Base-by-base conservation (phyloP, 495 filamentous ascomycete species). In the Aspergillus kassunensis region DNA sequence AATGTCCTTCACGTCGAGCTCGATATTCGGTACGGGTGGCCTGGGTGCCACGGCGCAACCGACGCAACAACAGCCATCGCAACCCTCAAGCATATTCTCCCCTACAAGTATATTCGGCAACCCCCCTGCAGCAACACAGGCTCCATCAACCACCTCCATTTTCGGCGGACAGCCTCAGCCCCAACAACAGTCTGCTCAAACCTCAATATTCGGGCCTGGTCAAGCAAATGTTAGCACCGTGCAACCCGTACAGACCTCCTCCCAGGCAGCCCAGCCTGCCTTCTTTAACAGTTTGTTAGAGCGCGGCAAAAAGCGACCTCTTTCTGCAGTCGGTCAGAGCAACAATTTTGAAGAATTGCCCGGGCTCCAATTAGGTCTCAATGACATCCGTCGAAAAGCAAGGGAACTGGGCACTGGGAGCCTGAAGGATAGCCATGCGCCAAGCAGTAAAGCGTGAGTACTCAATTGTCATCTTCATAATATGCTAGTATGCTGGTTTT, bases 201-300 rank as follows among this genome's bases (percentile, higher is more conserved):
- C 63, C 42, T 67, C 69, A 15, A 39, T 60, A 21, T 51, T 73
- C 40, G 66, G 68, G 15, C 66, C 70, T 44, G 62, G 52, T 31
- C 65, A 65, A 41, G 49, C 54, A 31, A 64, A 62, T 44, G 16
- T 30, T 7, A 60, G 25, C 55, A 49, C 43, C 8, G 25, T 36
- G 25, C 61, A 66, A 30, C 40, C 57, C 12, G 49, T 56, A 20
- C 60, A 57, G 48, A 35, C 49, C 34, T 57, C 67, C 10, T 53
- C 49, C n/a, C 68, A 70, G 49, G 34, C 59, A 44, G 74, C 71
- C 7, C 74, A 80, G 54, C 77, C 78, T 41, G 88, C 89, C 1
- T 93, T 91, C 63, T 97, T 96, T 70, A 90, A 95, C 64, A 90
- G 84, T 55, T 71, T 97, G 19, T 72, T 96, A 11, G 88, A 92